A percentile compares a stretch with the other conserved stretches of the same genome.
Conservation (phyloP, 169 alveolate genomes). For the Cyclospora cayetanensis region DNA sequence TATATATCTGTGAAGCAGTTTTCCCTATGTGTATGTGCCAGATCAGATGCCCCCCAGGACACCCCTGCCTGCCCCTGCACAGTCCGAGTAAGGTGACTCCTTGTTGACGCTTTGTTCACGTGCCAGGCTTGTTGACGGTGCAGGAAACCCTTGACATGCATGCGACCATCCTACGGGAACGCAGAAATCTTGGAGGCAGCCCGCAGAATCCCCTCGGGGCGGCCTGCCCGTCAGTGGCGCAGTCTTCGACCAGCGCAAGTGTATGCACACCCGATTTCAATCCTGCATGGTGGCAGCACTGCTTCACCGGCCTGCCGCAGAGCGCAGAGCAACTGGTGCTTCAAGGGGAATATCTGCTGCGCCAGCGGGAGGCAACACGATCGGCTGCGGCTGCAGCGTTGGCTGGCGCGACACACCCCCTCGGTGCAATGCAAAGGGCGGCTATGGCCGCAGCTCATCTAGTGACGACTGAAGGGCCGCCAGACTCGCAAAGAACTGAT, state of each 20-base stretch:
- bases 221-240: background rate
- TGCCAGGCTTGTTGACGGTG: too few species aligned
- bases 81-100: too few species aligned
- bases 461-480: too few species aligned
- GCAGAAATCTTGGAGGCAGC: background rate
- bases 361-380: background rate
- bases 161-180: conserved; percentile 1
- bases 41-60: too few species aligned
- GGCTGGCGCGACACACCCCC: background rate
- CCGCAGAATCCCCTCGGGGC: background rate
- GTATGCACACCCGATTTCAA: background rate
- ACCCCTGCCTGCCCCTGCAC: too few species aligned
- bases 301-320: conserved; percentile 45
- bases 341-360: conserved; percentile 26
- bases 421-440: conserved; percentile 19
- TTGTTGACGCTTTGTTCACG: too few species aligned
- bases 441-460: conserved; percentile 21
- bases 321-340: conserved; percentile 39
- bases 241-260: background rate
- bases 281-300: conserved; percentile 56
- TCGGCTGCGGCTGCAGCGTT: conserved; percentile 49
- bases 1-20: too few species aligned
- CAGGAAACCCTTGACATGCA: conserved; percentile 59
- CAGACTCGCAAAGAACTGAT: background rate
- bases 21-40: too few species aligned